Base-by-base conservation (phyloP, 768 basidiomycete species). In the Suillus bovinus region DNA sequence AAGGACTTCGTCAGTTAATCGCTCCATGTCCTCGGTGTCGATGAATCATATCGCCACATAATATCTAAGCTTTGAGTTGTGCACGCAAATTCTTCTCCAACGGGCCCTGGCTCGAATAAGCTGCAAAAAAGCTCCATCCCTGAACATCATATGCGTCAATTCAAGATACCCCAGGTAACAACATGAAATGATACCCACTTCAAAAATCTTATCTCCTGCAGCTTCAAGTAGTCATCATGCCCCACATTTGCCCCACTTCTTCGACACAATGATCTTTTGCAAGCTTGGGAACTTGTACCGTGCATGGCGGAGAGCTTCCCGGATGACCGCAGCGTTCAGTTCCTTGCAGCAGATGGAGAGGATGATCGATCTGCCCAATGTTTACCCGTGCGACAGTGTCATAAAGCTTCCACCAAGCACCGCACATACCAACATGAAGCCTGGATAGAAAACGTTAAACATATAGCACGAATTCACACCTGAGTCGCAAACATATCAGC, bases 251-350 rank as follows among this genome's bases (percentile, higher is more conserved):
- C 96, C 96, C 95, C 97, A 98, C 86, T 96, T 97, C 86, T 94
- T 94, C 62, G 90, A 93, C 68, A 94, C 83, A 68, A 96, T 95
- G 77, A 96, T 95, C 86, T 96, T 96, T 83, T 96, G 94, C 73
- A 94, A 87, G 61, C 94, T 94, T n/a, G 94, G 93, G 90, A 95
- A 96, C 88, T 99, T 99, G 88, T 99, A 99, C 60, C 96, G 92
- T 13, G 95, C 93, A 70, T 96, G 95, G 70, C 96, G 93, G 67
- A 99, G 89, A 60, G 96, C 96, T 81, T 99, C 97, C 79, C 93
- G 90, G 76, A 97, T 91, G 71, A 98, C 93, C 33, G 87, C 77
- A 44, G 89, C 86, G 77, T 94, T 94, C 68, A 73, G 67, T 71
- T 98, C 96, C 79, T 95, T 96, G 84, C 88, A 91, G 56, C 96